Evolutionary conservation across 73 alveolate species (phyloP), one percentile per base, ranked within the genome.

Genomic region (Breviolum minutum): DNA sequence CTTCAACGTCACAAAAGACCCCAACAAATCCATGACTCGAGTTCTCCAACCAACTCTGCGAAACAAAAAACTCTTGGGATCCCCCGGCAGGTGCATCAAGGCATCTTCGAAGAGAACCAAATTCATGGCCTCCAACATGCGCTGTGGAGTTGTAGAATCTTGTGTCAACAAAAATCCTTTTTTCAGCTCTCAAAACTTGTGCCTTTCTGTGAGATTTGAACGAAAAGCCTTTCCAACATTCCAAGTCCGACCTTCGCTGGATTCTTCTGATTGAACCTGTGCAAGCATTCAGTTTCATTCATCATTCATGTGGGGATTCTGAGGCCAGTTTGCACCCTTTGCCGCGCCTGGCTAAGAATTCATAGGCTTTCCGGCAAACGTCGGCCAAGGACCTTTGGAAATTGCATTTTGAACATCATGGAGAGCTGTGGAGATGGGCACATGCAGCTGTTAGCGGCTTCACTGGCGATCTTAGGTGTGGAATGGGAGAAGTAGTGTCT

Each of bases 61-160:
- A 6, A 22, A 22, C 81, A 6, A 70, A 6, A 6, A 3, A 24
- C 3, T 26, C 32, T 27, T 24, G 13, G 85, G 62, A n/a, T 20
- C 85, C 60, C 48, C 24, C 16, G 16, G 70, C 99, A 99, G 96
- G 94, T 99, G 99, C 99, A 99, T 99, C 70, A 99, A 99, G 71
- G 99, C 99, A 99, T 99, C 99, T 99, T 99, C 99, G 99, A 99
- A 99, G 84, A 99, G 99, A 81, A 99, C 99, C 91, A 99, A 99
- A 95, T 99, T 99, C 99, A 99, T 99, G 93, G 99, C 99, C 99
- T 95, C 54, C 71, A 22, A 27, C 64, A 79, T 40, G 54, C 3
- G 54, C 54, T 40, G 54, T 40, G n/a, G n/a, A n/a, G n/a, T n/a
- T n/a, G n/a, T n/a, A n/a, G n/a, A n/a, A n/a, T n/a, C n/a, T n/a